Conservation (phyloP, 1,139 yeast species). For the Suhomyces guaymorum region DNA sequence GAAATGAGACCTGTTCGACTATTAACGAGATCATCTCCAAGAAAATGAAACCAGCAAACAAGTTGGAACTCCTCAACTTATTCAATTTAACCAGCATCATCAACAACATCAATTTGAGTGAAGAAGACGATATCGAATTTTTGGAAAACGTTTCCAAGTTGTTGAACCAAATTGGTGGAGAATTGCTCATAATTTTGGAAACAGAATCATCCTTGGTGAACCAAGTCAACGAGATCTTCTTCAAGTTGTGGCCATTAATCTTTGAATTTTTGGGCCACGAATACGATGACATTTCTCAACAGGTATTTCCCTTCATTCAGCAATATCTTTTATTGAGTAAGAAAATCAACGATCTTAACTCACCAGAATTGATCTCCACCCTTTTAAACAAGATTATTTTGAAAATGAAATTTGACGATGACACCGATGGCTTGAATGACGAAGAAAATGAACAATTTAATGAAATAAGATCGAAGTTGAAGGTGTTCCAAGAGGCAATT, state of each 20-base stretch:
- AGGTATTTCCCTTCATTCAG: conserved; percentile 77
- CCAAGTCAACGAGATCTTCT: conserved; percentile 31
- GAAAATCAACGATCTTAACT: conserved; percentile 43
- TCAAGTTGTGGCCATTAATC: conserved; percentile 66
- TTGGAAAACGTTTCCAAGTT: conserved; percentile 77
- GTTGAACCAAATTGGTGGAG: conserved; percentile 73
- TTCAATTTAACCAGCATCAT: conserved; percentile 65
- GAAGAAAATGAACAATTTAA: conserved; percentile 76
- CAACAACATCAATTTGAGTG: conserved; percentile 33
- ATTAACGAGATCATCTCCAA: conserved; percentile 81
- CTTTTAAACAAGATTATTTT: conserved; percentile 68
- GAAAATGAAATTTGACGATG: conserved; percentile 78
- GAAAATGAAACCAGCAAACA: conserved; percentile 89
- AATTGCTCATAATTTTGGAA: conserved; percentile 67
- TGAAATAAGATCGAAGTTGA: conserved; percentile 73
- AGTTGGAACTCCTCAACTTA: conserved; percentile 71
- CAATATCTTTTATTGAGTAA: conserved; percentile 72
- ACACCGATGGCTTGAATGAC: conserved; percentile 58
- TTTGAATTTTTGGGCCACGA: conserved; percentile 74
- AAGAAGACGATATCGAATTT: conserved; percentile 61
- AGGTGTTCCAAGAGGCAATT: conserved; percentile 80
- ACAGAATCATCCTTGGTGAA: conserved; percentile 46
- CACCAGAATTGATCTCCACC: conserved; percentile 56
- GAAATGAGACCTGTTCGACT: conserved; percentile 69
- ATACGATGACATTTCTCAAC: conserved; percentile 84